phyloP scores from a whole-genome alignment of 768 basidiomycete genomes.

The Pleurotus pulmonarius region DNA sequence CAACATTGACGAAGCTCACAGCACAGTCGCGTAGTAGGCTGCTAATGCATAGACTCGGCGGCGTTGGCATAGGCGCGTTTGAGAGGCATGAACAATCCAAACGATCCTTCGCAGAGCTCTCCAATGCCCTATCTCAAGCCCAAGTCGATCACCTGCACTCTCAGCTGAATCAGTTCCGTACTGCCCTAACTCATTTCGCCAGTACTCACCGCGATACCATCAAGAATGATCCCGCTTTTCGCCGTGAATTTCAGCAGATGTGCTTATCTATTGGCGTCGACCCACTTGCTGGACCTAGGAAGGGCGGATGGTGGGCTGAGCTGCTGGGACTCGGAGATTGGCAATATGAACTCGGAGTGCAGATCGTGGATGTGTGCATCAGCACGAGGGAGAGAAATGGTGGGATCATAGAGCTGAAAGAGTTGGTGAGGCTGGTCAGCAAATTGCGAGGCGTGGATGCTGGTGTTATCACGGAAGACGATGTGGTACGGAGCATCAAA shows the following conservation, averaged over 20 bases:
- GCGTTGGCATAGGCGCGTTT: slow-evolving; percentile 86
- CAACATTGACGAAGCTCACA: not conserved
- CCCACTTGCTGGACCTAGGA: slow-evolving; percentile 81
- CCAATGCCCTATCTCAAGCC: slow-evolving; percentile 66
- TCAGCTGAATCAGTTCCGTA: slow-evolving; percentile 82
- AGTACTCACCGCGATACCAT: slow-evolving; percentile 82
- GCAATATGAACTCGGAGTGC: slow-evolving; percentile 94
- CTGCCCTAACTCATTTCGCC: slow-evolving; percentile 77
- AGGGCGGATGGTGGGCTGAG: slow-evolving; percentile 91
- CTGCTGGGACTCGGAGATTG: slow-evolving; percentile 87
- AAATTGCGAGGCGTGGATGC: slow-evolving; percentile 68
- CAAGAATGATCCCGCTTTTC: slow-evolving; percentile 77
- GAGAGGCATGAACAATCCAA: slow-evolving; percentile 83
- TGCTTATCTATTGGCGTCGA: slow-evolving; percentile 94
- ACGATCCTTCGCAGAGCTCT: slow-evolving; percentile 79
- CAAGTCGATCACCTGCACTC: slow-evolving; percentile 78
- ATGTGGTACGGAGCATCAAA: slow-evolving; percentile 79
- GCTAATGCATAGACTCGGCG: slow-evolving; percentile 68
- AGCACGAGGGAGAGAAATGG: slow-evolving; percentile 88
- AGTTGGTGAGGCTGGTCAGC: slow-evolving; percentile 76
- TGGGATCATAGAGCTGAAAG: slow-evolving; percentile 85
- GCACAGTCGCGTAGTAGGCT: not conserved
- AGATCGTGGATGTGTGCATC: slow-evolving; percentile 90
- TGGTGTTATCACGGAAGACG: slow-evolving; percentile 79
- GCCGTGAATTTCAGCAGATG: slow-evolving; percentile 94